phyloP scores from a whole-genome alignment of 2,329 filamentous ascomycete species.

The Aspergillus sp. region DNA sequence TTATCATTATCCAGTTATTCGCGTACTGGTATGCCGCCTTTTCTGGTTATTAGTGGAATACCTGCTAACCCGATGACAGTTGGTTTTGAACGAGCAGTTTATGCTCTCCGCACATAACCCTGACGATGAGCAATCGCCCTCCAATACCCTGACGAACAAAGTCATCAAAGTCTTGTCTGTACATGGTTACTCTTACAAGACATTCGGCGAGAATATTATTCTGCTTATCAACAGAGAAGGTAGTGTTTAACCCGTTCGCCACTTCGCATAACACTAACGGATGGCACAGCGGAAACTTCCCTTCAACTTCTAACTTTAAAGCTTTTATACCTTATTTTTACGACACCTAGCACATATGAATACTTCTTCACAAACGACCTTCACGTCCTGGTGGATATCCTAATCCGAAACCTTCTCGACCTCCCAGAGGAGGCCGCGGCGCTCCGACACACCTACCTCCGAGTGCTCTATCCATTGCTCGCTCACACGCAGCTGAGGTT shows the following conservation, averaged over 20 bases:
- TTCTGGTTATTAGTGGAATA: neutral
- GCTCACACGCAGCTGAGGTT: slow-evolving; percentile 88
- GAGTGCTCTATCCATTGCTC: slow-evolving; percentile 87
- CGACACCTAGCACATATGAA: slow-evolving; percentile 86
- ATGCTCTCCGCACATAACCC: slow-evolving; percentile 75
- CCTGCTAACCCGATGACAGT: slow-evolving; percentile 54
- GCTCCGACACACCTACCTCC: slow-evolving; percentile 89
- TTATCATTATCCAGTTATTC: slow-evolving; percentile 93
- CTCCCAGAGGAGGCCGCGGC: slow-evolving; percentile 76
- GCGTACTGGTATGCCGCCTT: slow-evolving; percentile 72
- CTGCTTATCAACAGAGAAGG: slow-evolving; percentile 90
- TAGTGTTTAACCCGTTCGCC: slow-evolving; percentile 29
- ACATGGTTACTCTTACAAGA: slow-evolving; percentile 80
- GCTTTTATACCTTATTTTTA: slow-evolving; percentile 92
- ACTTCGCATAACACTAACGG: slow-evolving; percentile 18
- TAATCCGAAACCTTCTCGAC: slow-evolving; percentile 95
- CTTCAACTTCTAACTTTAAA: slow-evolving; percentile 96
- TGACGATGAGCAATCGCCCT: slow-evolving; percentile 42
- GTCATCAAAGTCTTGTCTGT: slow-evolving; percentile 89
- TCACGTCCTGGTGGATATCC: slow-evolving; percentile 90
- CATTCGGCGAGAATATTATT: slow-evolving; percentile 97
- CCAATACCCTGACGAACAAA: slow-evolving; percentile 76
- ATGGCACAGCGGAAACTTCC: slow-evolving; percentile 73
- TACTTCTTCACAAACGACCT: slow-evolving; percentile 99
- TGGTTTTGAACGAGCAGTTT: slow-evolving; percentile 97